Base-by-base conservation (phyloP, 768 basidiomycete species). In the Neoboletus magnificus region DNA sequence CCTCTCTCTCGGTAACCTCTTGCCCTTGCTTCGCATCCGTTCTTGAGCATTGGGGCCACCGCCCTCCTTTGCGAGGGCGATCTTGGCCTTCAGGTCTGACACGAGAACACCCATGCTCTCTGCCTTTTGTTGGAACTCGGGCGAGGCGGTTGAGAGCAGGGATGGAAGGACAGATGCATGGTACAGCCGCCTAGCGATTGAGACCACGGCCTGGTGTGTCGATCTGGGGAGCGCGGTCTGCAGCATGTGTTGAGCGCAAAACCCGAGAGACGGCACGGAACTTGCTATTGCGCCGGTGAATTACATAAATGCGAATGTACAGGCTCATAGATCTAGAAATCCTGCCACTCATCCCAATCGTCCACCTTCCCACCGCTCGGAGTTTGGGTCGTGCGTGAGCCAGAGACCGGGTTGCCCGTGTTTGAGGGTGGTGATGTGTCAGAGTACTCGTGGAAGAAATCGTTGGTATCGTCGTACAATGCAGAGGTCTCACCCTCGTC, bases 1-100 rank as follows among this genome's bases (percentile, higher is more conserved):
- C 92, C 93, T 79, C 77, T 93, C 91, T 63, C 93, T 77, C 27
- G 93, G 92, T 13, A 93, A 72, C 63, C 81, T 83, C 78, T 95
- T 95, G 2, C 93, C 89, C 67, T 85, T 86, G 64, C 75, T 81
- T 62, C 78, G 76, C 85, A 91, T 89, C 35, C 87, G 78, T 58
- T 86, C 84, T 32, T 82, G 81, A 25, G 91, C 87, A 68, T 86
- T 91, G 13, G 75, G 62, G 23, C 91, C 87, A 33, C 93, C 93
- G 22, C 93, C 93, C 30, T 76, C 74, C 63, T 87, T 80, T 49
- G 81, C 84, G 11, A 72, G 70, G 0, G 82, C 79, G 47, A 83
- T 73, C 69, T 83, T 88, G 15, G 70, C 65, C 52, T 89, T 84
- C 13, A 91, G 61, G 54, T 88, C 84, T 0, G 78, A 74, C 5